phyloP scores from a whole-genome alignment of 371 early-diverging fungal species.

The Entomophthora muscae region DNA sequence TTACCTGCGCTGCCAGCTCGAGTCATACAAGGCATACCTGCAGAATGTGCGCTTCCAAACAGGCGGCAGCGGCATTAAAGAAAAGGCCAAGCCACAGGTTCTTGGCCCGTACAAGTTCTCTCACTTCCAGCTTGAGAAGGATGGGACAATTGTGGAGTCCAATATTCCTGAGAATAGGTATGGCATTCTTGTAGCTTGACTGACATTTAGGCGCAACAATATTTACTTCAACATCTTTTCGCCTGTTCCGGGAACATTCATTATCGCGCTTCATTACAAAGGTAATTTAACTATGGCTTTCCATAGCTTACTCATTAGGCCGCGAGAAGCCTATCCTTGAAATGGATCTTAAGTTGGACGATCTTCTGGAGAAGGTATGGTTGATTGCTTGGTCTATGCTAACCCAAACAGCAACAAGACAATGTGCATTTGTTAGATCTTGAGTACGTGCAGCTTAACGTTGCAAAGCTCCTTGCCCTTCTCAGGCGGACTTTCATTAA shows the following conservation, averaged over 20 bases:
- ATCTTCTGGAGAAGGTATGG: constrained; percentile 69
- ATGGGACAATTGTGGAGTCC: constrained; percentile 81
- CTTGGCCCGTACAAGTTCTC: constrained; percentile 60
- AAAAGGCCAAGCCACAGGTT: constrained; percentile 22
- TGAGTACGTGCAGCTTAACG: constrained; percentile 79
- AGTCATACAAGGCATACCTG: constrained; percentile 84
- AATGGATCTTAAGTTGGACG: constrained; percentile 90
- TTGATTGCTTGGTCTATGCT: background rate
- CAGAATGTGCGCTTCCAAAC: constrained; percentile 83
- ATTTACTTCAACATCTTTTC: constrained; percentile 77
- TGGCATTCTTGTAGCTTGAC: constrained; percentile 6
- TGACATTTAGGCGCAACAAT: constrained; percentile 43
- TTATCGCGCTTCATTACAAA: constrained; percentile 78
- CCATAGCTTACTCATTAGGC: background rate
- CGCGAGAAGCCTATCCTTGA: constrained; percentile 86
- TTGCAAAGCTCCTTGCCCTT: constrained; percentile 24
- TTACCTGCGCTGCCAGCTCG: constrained; percentile 71
- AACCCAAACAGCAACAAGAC: constrained; percentile 58
- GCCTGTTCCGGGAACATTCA: constrained; percentile 73
- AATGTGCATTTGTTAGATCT: constrained; percentile 72
- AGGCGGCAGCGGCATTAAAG: constrained; percentile 25
- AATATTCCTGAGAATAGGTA: constrained; percentile 78
- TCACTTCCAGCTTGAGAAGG: constrained; percentile 68
- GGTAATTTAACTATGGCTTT: constrained; percentile 16
- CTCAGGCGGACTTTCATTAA: constrained; percentile 39